phyloP scores from a whole-genome alignment of 73 alveolate genomes.

The Paramecium biaurelia region DNA sequence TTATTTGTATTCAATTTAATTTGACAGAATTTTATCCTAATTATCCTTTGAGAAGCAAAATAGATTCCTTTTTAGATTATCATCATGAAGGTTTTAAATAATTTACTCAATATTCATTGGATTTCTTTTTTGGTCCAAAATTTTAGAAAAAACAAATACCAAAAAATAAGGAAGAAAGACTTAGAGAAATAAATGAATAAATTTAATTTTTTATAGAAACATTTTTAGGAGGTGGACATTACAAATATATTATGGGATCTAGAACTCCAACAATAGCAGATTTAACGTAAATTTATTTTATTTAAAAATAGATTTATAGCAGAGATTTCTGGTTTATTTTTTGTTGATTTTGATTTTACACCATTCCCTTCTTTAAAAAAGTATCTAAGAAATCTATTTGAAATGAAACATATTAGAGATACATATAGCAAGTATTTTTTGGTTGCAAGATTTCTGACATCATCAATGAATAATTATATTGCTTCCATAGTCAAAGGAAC shows the following conservation, averaged over 20 bases:
- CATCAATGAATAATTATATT: not conserved
- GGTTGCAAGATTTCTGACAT: not conserved
- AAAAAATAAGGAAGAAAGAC: not conserved
- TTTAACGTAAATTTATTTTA: not conserved
- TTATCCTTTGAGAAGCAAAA: not conserved
- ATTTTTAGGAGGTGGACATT: not conserved
- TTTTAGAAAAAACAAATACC: not conserved
- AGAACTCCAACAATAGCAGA: not conserved
- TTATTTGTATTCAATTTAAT: not conserved
- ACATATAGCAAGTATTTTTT: not conserved
- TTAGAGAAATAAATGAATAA: not conserved
- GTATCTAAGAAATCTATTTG: not conserved
- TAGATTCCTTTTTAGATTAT: constrained; percentile 52
- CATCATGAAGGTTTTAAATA: constrained; percentile 20
- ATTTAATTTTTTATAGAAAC: not conserved
- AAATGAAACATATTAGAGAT: not conserved
- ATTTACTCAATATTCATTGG: not conserved
- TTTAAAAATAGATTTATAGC: not conserved
- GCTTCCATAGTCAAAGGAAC: not conserved
- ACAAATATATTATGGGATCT: not conserved
- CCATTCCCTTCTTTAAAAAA: not conserved
- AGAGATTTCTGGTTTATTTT: not conserved
- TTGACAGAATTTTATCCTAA: not conserved
- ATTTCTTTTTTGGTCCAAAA: constrained; percentile 22
- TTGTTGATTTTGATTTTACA: not conserved